Base-by-base conservation (phyloP, 2,329 filamentous ascomycete genomes). In the Ceratocystis eucalypticola region DNA sequence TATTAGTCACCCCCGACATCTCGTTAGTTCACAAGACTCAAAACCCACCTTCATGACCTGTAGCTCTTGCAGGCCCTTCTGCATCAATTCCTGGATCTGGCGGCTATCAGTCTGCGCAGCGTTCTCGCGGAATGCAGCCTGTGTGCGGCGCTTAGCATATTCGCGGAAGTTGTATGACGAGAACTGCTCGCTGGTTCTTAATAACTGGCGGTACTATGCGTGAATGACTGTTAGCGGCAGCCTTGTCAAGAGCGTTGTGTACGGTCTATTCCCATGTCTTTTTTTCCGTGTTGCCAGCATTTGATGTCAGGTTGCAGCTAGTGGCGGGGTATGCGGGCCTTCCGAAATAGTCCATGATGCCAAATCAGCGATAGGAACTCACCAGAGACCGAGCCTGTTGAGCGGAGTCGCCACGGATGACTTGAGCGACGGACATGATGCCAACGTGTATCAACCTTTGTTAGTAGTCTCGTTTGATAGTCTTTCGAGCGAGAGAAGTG, bases 101-200 rank as follows among this genome's bases (percentile, higher is more conserved):
- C 90, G 81, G 70, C 84, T 81, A 73, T 96, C 94, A 59, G 84
- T 78, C 72, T 91, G 87, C 66, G 77, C 74, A 76, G 84, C 82
- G 76, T 95, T 83, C 75, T 96, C 91, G 72, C 88, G 84, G 77
- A 97, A 99, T 3, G 90, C 87, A 79, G 97, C 94, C 75, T 84
- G 84, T 74, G 94, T 96, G 76, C 93, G 85, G 74, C 94, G 87
- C 77, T 87, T 88, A 65, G 94, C 92, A 77, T 99, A 99, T 76
- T 96, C 93, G 78, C 94, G 86, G 82, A 96, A 99, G 79, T 97
- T 99, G 81, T 97, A 99, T 71, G 88, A 85, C 69, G 91, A 84
- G 76, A 99, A 97, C 74, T 96, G 89, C 69, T 83, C 82, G 69
- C 91, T 86, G 76, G 94, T 88, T 71, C 92, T 88, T 72, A 97